phyloP scores from a whole-genome alignment of 2,329 filamentous ascomycete species.

The Aspergillus floridensis region DNA sequence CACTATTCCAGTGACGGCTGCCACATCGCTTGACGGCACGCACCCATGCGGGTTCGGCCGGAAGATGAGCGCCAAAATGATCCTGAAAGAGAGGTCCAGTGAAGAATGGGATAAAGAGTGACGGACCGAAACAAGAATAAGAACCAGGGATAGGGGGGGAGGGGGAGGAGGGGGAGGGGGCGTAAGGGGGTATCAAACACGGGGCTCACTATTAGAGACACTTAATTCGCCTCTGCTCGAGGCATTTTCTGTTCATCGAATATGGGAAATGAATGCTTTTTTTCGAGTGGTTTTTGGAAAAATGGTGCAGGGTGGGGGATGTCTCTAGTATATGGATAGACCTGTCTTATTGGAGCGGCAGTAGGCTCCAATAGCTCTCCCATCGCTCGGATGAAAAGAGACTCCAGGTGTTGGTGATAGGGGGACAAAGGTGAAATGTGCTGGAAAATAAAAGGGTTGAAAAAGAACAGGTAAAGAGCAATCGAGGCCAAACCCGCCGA shows the following conservation, averaged over 20 bases:
- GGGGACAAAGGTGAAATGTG: not conserved
- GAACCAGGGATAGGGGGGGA: slow-evolving; percentile 3
- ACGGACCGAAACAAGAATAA: not conserved
- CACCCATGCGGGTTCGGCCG: slow-evolving; percentile 1
- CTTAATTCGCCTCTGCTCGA: slow-evolving; percentile 7
- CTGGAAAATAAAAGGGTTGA: not conserved
- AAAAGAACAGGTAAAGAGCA: slow-evolving; percentile 1
- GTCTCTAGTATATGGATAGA: slow-evolving; percentile 23
- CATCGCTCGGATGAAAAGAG: slow-evolving; percentile 5
- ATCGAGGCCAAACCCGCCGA: not conserved
- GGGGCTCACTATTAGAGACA: slow-evolving; percentile 11
- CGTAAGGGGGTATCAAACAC: slow-evolving; percentile 26
- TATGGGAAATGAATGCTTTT: slow-evolving; percentile 1
- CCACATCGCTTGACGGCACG: slow-evolving; percentile 26
- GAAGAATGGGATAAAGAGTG: not conserved
- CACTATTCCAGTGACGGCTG: slow-evolving; percentile 34
- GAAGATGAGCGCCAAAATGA: slow-evolving; percentile 33
- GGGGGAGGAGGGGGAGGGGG: slow-evolving; percentile 7
- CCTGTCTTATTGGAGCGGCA: slow-evolving; percentile 25
- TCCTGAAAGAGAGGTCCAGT: slow-evolving; percentile 11
- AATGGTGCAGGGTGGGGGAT: slow-evolving; percentile 14
- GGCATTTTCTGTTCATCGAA: slow-evolving; percentile 1
- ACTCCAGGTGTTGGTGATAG: not conserved
- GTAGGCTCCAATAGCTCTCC: slow-evolving; percentile 27
- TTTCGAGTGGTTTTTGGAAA: slow-evolving; percentile 18